Evolutionary conservation across 139 green algal genomes (phyloP), one percentile per base, ranked within the genome.

Genomic region (Picochlorum sp.): DNA sequence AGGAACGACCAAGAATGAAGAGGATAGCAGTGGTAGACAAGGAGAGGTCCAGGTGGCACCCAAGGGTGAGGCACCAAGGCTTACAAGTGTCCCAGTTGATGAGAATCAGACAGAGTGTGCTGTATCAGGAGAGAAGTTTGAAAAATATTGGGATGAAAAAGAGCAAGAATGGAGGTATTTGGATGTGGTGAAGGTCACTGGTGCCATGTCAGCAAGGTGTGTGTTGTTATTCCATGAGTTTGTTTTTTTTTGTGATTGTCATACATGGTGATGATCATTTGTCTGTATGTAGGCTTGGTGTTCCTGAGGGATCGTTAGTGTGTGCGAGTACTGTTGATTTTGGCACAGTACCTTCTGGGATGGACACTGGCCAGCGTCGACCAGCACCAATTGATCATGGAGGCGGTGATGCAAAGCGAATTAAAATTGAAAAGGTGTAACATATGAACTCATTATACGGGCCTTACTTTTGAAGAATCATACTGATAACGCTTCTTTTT

Each of bases 151-250:
- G 65, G 77, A 85, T 55, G 69, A 82, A 20, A 65, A 63, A 14
- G 45, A 64, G 31, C 75, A 90, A 52, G 75, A 90, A 75, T 88
- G 82, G 82, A 73, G 81, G 61, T 88, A 89, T 65, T 44, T 63
- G 3, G 79, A 68, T 13, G 71, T 67, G 9, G 60, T 52, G 41
- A 26, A 23, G 21, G 55, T 84, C 34, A 44, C 51, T 9, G 68
- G 37, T 0, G 61, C 70, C 37, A 58, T 54, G 47, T 20, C 47
- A 26, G 18, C 47, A 54, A 54, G 47, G 78, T 57, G 75, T 73
- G 56, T n/a, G 49, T 21, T 10, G 16, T 49, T 61, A 18, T 38
- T 15, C 15, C 18, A 59, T 14, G 15, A 70, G 52, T 52, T 30
- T 10, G 15, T 4, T 52, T 6, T n/a, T n/a, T 14, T 49, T 4